Base-by-base conservation (phyloP, 768 basidiomycete species). In the Pleurotus pulmonarius region DNA sequence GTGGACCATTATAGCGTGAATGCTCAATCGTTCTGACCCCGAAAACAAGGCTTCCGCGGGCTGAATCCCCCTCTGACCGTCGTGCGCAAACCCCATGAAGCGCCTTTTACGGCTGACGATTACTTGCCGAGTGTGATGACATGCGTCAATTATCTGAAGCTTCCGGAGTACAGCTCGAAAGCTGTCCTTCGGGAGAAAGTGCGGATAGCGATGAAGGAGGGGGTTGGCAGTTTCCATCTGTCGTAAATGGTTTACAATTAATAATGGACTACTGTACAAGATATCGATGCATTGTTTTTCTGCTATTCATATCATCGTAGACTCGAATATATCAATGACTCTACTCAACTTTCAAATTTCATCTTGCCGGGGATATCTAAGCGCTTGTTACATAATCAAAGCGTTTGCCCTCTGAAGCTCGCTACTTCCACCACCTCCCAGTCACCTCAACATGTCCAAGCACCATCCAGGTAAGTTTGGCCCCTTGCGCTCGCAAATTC, bases 41-140 rank as follows among this genome's bases (percentile, higher is more conserved):
- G 49, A 41, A 49, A 45, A 34, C 40, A 61, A 90, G 94, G 94
- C 46, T 99, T 98, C 89, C 87, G 92, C 56, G 94, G 93, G 4
- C 80, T 99, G 51, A 94, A 91, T 62, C 97, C 97, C 1, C 85
- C 90, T 2, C 79, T 99, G 57, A 99, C 97, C 2, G 95, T 99
- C 18, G 96, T 99, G 16, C 87, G 96, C 59, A 98, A 98, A 72
- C 94, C 92, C 7, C 94, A 96, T 62, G 97, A 98, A 70, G 79
- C 90, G 5, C 90, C 94, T 9, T 78, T 97, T 56, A 85, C 83
- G 5, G 91, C 96, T 5, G 94, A 98, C 67, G 92, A 97, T 66
- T 95, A 97, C 67, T 78, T 98, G 25, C 95, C 95, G 0, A 95
- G 92, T 64, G 95, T 98, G 26, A 98, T 98, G 97, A 98, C 97